Evolutionary conservation across 306 rosid species (phyloP).

Genomic region (Oemleria cerasiformis): DNA sequence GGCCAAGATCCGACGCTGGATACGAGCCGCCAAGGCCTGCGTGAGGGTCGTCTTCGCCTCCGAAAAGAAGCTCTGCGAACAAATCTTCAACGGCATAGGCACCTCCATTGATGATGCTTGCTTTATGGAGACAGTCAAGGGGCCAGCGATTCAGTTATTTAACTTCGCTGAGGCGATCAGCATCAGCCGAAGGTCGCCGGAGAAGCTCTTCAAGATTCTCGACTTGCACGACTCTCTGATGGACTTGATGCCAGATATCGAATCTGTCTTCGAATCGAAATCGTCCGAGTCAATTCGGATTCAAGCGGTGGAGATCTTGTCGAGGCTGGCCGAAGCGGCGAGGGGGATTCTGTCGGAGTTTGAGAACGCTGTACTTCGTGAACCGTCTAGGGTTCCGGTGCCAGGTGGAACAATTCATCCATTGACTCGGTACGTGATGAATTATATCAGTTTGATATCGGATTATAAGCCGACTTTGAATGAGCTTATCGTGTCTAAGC

Average conservation of each 20-base stretch:
- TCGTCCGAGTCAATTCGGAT: slow-evolving; percentile 75
- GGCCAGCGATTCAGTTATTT: slow-evolving; percentile 89
- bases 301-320: slow-evolving; percentile 90
- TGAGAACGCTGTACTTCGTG: slow-evolving; percentile 86
- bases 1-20: slow-evolving; percentile 90
- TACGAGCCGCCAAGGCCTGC: slow-evolving; percentile 76
- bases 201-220: slow-evolving; percentile 85
- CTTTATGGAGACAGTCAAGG: slow-evolving; percentile 90
- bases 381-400: slow-evolving; percentile 87
- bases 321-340: slow-evolving; percentile 90
- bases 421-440: slow-evolving; percentile 95
- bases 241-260: slow-evolving; percentile 87
- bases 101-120: slow-evolving; percentile 85
- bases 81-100: slow-evolving; percentile 75
- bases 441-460: slow-evolving; percentile 83
- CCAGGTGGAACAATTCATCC: slow-evolving; percentile 98
- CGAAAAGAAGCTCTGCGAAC: slow-evolving; percentile 88
- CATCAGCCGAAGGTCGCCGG: slow-evolving; percentile 85
- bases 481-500: slow-evolving; percentile 88
- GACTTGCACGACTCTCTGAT: slow-evolving; percentile 86
- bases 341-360: slow-evolving; percentile 91
- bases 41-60: slow-evolving; percentile 73
- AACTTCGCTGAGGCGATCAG: slow-evolving; percentile 93
- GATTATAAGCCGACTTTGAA: slow-evolving; percentile 80
- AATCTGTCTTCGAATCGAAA: slow-evolving; percentile 79